Evolutionary conservation across 2,329 filamentous ascomycete species (phyloP), one percentile per base, ranked within the genome.

Genomic region (Falciphora oryzae): DNA sequence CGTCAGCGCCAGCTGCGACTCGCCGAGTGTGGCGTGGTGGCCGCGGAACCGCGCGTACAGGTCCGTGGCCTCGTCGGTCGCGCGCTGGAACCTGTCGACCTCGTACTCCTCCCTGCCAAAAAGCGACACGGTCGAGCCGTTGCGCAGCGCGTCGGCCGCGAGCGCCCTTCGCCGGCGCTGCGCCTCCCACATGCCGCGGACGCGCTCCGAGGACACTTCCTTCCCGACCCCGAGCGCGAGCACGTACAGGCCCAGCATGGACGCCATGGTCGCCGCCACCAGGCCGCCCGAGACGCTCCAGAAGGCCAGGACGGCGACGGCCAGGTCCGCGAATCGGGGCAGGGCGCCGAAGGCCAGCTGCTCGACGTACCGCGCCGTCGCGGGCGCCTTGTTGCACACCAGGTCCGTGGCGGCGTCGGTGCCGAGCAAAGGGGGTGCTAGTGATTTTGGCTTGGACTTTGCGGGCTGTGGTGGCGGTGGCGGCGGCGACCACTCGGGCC

Each of bases 51-150:
- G n/a, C 16, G 27, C 10, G 2, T 56, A 6, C 38, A 11, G 16
- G 60, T 56, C 35, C n/a, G 44, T 38, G 38, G 44, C 32, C 13
- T 44, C 14, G 22, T 53, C 32, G 22, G 5, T 28, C 22, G 38
- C 22, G 32, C 28, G 13, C 35, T 14, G 8, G 35, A 28, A 53
- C 32, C 38, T 22, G 3, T 11, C 31, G 7, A 14, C 14, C 60
- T 62, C 60, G 60, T 44, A 18, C 3, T 53, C 60, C 31, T 38
- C 3, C 2, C 31, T 44, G 1, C 32, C 60, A n/a, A 62, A 62
- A n/a, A 62, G 60, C 60, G 35, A 31, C 1, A 62, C 60, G 31
- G 60, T 62, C 60, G 25, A 27, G 31, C 60, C 38, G 60, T 62
- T 29, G 60, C 1, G n/a, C 10, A 53, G 32, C 22, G 31, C 25